phyloP scores from a whole-genome alignment of 495 filamentous ascomycete species.

The Schizothecium vesticola region DNA sequence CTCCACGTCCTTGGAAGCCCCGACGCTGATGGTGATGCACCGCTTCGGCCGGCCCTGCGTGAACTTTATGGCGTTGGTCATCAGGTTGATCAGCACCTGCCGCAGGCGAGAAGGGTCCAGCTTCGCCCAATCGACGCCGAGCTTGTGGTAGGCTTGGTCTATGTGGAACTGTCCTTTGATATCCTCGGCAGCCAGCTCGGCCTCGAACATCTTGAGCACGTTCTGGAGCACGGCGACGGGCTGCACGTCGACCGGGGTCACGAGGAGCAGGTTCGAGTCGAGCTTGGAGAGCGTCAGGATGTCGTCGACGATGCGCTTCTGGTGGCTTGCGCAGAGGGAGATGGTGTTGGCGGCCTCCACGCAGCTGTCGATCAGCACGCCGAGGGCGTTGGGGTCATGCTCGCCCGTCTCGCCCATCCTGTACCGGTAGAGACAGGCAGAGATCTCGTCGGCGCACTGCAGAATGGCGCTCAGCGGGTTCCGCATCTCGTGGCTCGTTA shows the following conservation, averaged over 20 bases:
- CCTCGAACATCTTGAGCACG: conserved; percentile 75
- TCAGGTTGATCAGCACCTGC: conserved; percentile 74
- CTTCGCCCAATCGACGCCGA: conserved; percentile 68
- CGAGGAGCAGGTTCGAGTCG: conserved; percentile 71
- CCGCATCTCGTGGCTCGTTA: conserved; percentile 81
- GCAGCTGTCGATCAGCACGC: conserved; percentile 45
- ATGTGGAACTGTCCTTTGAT: conserved; percentile 65
- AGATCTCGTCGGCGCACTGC: conserved; percentile 76
- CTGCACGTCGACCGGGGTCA: conserved; percentile 68
- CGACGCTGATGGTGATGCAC: conserved; percentile 64
- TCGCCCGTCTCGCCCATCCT: conserved; percentile 16
- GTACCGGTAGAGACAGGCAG: conserved; percentile 46
- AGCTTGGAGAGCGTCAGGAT: conserved; percentile 79
- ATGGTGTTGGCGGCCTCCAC: conserved; percentile 80
- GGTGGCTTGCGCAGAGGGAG: conserved; percentile 73
- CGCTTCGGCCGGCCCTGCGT: conserved; percentile 54
- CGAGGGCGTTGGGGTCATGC: conserved; percentile 10
- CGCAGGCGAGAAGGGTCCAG: conserved; percentile 72
- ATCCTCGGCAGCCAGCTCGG: conserved; percentile 66
- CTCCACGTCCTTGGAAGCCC: conserved; percentile 55
- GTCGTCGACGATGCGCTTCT: conserved; percentile 74
- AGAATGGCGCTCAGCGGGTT: conserved; percentile 79
- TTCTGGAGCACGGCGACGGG: conserved; percentile 62
- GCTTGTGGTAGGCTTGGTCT: conserved; percentile 57
- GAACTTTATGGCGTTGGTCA: conserved; percentile 80